phyloP scores from a whole-genome alignment of 768 basidiomycete species.

The Pleurotus pulmonarius region DNA sequence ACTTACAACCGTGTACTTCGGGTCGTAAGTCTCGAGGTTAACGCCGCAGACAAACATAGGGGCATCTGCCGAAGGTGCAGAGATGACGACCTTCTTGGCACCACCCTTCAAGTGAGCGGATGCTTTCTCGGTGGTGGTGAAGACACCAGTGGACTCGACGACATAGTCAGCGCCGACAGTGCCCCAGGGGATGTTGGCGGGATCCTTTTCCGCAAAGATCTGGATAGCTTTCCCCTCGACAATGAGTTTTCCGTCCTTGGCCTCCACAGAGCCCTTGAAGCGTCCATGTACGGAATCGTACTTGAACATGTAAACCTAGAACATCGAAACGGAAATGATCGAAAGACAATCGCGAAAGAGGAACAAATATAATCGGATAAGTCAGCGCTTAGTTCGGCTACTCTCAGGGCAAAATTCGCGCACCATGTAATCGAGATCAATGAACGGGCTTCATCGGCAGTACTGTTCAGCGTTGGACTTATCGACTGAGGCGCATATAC shows the following conservation, averaged over 20 bases:
- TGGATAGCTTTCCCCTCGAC: constrained; percentile 76
- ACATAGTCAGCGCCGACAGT: constrained; percentile 84
- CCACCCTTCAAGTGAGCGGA: constrained; percentile 93
- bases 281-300: constrained; percentile 91
- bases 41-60: constrained; percentile 96
- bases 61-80: constrained; percentile 95
- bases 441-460: constrained; percentile 77
- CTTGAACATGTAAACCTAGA: constrained; percentile 97
- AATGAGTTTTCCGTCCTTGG: constrained; percentile 85
- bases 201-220: constrained; percentile 85
- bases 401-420: constrained; percentile 13
- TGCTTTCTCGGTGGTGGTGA: constrained; percentile 96
- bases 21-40: constrained; percentile 90
- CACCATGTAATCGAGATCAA: constrained; percentile 95
- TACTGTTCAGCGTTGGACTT: no score
- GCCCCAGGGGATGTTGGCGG: constrained; percentile 81
- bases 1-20: constrained; percentile 81
- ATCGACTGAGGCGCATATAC: constrained; percentile 29
- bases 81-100: constrained; percentile 99
- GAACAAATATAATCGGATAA: neutral
- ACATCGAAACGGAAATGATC: neutral
- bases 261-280: constrained; percentile 81
- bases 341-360: neutral
- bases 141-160: constrained; percentile 98
- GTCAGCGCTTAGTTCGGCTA: neutral